Evolutionary conservation across 306 rosid genomes (phyloP), one percentile per base, ranked within the genome.

Genomic region (Cyclanthera cordifolia): DNA sequence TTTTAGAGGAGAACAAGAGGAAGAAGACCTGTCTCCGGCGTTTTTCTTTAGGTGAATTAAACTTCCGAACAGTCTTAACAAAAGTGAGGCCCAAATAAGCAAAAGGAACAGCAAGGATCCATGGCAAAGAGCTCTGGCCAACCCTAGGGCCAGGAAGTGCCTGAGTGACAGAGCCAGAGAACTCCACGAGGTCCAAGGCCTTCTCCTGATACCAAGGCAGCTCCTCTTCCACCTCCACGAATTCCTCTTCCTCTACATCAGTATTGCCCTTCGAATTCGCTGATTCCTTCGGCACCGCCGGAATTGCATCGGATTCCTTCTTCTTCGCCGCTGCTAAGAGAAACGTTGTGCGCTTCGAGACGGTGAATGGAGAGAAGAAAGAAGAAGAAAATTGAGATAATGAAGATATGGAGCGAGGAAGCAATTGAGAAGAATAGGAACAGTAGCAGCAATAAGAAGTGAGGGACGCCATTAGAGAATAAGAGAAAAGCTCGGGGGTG

Each of bases 161-260:
- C 67, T 86, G 98, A 10, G 98, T 84, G 19, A 89, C 95, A 0
- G 98, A 84, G 30, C 98, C 98, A 0, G 98, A 85, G 87, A 89
- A 92, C 75, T 92, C 98, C 32, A 92, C 96, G 0, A 92, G 53
- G 86, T 92, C 98, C 74, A 89, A 55, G 47, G 98, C 95, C 81
- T 92, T 89, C 56, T 92, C 98, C 78, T 89, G 96, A 83, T 89
- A 84, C 98, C 98, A 89, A 0, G 98, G 96, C 13, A 92, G 72
- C 59, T 89, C 96, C 72, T 87, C 98, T 74, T 92, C 96, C 39
- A 85, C 90, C 75, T 71, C 74, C 67, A 71, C 65, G n/a, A 71
- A 32, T 45, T 71, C 74, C 25, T 71, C 67, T 25, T 71, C 23
- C 20, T 70, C 23, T 34, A 9, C 74, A 37, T 21, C 41, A 14